Base-by-base conservation (phyloP, 2,329 filamentous ascomycete species). In the Colletotrichum lindemuthianum region DNA sequence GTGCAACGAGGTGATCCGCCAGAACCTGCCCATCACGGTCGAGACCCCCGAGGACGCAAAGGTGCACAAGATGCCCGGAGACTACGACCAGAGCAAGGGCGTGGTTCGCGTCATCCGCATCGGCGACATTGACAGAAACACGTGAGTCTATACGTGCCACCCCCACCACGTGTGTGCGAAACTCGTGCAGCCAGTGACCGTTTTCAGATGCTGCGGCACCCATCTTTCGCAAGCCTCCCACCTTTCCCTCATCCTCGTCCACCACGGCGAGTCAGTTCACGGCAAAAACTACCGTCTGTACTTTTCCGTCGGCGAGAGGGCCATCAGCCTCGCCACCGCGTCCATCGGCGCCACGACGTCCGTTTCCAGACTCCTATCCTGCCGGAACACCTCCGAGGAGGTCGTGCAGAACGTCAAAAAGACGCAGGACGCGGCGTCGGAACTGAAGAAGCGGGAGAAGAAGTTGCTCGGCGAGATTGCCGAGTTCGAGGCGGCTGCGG, bases 171-270 rank as follows among this genome's bases (percentile, higher is more conserved):
- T 24, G 4, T 24, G 24, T 24, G 24, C 24, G 24, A 4, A 24
- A 24, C 24, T 24, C 24, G 4, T 4, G 24, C 24, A 24, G 24
- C 24, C 24, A 5, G 24, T 40, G 5, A 36, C 11, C 2, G 1
- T 6, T 0, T 0, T 37, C 3, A 74, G 73, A 9, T 75, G 73
- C 49, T 75, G 73, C 4, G 73, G 73, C 4, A 75, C 74, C 4
- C 73, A 75, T 13, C 66, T 75, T 0, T 66, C 69, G 0, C 72
- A 74, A 44, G 75, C 74, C 2, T 75, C 74, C 0, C 74, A 75
- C 48, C 69, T 75, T 6, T 67, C 69, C 1, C 72, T 75, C 11
- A 68, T 75, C 12, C 60, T 75, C 0, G 59, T 75, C 2, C 72
- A 72, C 2, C 67, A 69, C 8, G 72, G 69, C 1, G 72, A 75